Evolutionary conservation across 2,329 filamentous ascomycete genomes (phyloP).

Genomic region (Westerdykella ornata): DNA sequence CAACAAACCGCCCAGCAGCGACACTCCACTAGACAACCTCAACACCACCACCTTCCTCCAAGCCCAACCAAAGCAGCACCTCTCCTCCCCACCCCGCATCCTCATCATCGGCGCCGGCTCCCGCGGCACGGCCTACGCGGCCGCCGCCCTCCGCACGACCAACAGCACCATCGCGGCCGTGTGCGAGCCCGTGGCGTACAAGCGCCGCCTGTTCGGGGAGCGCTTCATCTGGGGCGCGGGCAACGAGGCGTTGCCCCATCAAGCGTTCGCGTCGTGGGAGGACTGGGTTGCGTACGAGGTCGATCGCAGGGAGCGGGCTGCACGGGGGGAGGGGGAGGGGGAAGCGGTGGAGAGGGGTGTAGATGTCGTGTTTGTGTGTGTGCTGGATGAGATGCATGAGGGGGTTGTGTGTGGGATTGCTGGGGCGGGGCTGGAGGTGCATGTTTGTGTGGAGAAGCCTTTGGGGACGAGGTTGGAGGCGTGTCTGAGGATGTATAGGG

Average conservation of each 20-base stretch:
- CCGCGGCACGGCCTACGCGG: constrained; percentile 34
- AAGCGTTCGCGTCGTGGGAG: constrained; percentile 64
- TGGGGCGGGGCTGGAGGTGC: constrained; percentile 51
- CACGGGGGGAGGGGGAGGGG: constrained; percentile 8
- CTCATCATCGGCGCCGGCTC: constrained; percentile 38
- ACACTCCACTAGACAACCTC: constrained; percentile 14
- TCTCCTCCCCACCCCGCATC: constrained; percentile 21
- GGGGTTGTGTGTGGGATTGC: constrained; percentile 71
- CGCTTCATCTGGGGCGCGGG: constrained; percentile 63
- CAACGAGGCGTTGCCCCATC: constrained; percentile 48
- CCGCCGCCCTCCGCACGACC: constrained; percentile 14
- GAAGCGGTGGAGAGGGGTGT: constrained; percentile 32
- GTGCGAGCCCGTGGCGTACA: constrained; percentile 73
- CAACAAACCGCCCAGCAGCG: constrained; percentile 1
- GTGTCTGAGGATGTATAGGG: constrained; percentile 66
- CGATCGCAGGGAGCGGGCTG: constrained; percentile 45
- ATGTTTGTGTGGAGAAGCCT: constrained; percentile 95
- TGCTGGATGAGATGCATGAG: constrained; percentile 81
- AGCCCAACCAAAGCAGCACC: no score
- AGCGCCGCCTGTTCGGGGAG: constrained; percentile 63
- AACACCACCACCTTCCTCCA: constrained; percentile 15
- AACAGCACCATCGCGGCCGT: constrained; percentile 65
- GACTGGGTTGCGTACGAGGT: constrained; percentile 70
- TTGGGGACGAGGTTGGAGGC: constrained; percentile 72
- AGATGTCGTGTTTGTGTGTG: constrained; percentile 61